These are phyloP conservation scores for Russula sp. DNA, from an alignment of 768 basidiomycete genomes.

Conservation along the genomic window DNA sequence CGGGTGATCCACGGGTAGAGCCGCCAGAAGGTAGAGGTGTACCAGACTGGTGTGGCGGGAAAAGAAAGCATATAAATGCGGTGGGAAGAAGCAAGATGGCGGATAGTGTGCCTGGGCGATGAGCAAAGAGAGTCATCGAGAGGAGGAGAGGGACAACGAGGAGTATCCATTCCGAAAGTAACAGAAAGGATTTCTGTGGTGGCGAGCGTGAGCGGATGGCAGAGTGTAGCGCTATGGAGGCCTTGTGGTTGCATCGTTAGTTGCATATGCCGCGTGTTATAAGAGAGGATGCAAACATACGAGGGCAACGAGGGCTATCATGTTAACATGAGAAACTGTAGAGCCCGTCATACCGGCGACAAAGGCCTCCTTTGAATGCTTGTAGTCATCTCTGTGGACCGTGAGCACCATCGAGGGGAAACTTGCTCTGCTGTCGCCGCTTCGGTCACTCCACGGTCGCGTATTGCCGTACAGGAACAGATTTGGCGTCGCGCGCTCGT, in stretches of 20 bases:
- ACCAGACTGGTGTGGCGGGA: conserved; percentile 44
- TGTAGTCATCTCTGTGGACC: conserved; percentile 47
- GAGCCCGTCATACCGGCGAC: conserved; percentile 74
- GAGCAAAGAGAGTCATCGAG: conserved; percentile 73
- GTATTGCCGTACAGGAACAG: not conserved
- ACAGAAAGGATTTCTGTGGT: conserved; percentile 41
- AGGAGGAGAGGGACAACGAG: conserved; percentile 78
- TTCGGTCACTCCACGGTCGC: not conserved
- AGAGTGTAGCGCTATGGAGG: conserved; percentile 69
- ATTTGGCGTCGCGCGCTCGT: not conserved
- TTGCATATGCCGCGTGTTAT: not conserved
- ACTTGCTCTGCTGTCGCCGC: not conserved
- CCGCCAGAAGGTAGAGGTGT: conserved; percentile 53
- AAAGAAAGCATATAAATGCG: conserved; percentile 42
- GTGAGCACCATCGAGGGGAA: not conserved
- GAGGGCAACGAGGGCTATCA: conserved; percentile 60
- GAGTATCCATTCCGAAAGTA: conserved; percentile 60
- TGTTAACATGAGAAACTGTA: conserved; percentile 62
- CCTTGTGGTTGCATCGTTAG: conserved; percentile 41
- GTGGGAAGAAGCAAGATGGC: conserved; percentile 48
- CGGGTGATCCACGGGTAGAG: conserved; percentile 31
- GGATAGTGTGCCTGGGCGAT: conserved; percentile 52
- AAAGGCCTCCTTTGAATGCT: conserved; percentile 76
- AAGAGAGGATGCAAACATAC: conserved; percentile 42
- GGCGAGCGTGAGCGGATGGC: conserved; percentile 51